phyloP scores from a whole-genome alignment of 148 eudicot genomes.

The Pouteria glomerata region DNA sequence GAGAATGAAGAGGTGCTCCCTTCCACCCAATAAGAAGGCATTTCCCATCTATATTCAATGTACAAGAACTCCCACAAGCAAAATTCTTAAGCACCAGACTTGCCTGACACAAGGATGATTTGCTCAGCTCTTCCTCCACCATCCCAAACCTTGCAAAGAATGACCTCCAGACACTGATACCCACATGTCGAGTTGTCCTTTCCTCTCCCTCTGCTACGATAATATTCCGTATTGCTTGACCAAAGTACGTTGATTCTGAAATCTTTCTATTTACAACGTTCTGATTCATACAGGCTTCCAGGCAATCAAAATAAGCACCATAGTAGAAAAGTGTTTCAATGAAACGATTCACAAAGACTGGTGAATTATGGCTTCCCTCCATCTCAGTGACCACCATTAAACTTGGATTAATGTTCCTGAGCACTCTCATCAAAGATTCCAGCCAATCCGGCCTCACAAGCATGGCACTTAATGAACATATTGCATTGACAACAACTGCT shows the following conservation, averaged over 20 bases:
- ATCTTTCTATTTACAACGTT: background rate
- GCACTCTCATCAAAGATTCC: constrained; percentile 19
- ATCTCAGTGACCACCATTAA: constrained; percentile 24
- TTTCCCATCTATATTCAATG: constrained; percentile 11
- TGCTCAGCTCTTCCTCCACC: constrained; percentile 21
- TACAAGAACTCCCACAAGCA: constrained; percentile 15
- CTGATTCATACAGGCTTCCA: constrained; percentile 17
- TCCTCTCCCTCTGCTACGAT: constrained; percentile 24
- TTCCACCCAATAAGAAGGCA: constrained; percentile 28
- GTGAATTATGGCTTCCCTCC: constrained; percentile 20
- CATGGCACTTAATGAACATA: constrained; percentile 4
- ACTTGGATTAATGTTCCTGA: constrained; percentile 15
- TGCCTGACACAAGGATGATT: constrained; percentile 17
- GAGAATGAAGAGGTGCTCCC: constrained; percentile 19
- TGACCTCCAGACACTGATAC: constrained; percentile 19
- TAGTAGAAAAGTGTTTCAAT: constrained; percentile 20
- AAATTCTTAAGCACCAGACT: constrained; percentile 5
- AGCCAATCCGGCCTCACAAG: constrained; percentile 10
- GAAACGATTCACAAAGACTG: constrained; percentile 25
- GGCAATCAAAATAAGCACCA: constrained; percentile 21
- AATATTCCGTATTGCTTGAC: constrained; percentile 8
- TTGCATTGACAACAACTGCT: constrained; percentile 9
- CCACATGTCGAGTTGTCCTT: constrained; percentile 12
- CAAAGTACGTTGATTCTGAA: constrained; percentile 7
- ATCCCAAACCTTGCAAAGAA: constrained; percentile 25